These are phyloP conservation scores for Trametes hirsuta DNA, from an alignment of 1,284 basidiomycete genomes.

Conservation along the genomic window DNA sequence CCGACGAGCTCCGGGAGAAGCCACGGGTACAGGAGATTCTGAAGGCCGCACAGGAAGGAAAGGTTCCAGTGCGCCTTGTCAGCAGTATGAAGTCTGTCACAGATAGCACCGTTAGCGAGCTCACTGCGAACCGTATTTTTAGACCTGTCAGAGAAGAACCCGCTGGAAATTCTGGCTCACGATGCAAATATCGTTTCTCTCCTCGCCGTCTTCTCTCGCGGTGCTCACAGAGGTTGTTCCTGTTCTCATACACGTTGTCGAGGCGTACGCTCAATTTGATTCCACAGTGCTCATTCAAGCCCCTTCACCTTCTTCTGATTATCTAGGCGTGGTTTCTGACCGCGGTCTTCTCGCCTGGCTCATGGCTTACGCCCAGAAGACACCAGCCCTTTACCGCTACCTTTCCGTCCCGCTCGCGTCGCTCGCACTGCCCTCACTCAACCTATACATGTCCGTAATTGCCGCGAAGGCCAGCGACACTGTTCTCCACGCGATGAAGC, in stretches of 20 bases:
- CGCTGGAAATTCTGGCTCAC: slow-evolving; percentile 62
- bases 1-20: slow-evolving; percentile 61
- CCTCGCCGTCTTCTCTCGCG: slow-evolving; percentile 65
- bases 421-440: slow-evolving; percentile 66
- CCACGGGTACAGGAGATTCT: slow-evolving; percentile 67
- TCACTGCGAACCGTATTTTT: slow-evolving; percentile 2
- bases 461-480: slow-evolving; percentile 56
- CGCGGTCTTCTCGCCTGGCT: slow-evolving; percentile 66
- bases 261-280: background rate
- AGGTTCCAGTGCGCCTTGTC: slow-evolving; percentile 71
- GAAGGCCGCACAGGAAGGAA: slow-evolving; percentile 69
- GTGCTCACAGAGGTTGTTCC: slow-evolving; percentile 65
- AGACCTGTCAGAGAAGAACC: slow-evolving; percentile 85
- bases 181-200: slow-evolving; percentile 66
- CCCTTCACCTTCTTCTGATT: slow-evolving; percentile 41
- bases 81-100: slow-evolving; percentile 55
- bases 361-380: slow-evolving; percentile 49
- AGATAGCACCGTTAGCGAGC: background rate
- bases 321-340: slow-evolving; percentile 74
- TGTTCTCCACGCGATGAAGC: slow-evolving; percentile 75
- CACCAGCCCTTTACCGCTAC: slow-evolving; percentile 52
- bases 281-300: slow-evolving; percentile 53
- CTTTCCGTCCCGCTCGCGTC: slow-evolving; percentile 58
- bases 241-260: background rate
- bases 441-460: slow-evolving; percentile 63